Evolutionary conservation across 2,329 filamentous ascomycete genomes (phyloP).

Genomic region (Thielaviopsis musarum): DNA sequence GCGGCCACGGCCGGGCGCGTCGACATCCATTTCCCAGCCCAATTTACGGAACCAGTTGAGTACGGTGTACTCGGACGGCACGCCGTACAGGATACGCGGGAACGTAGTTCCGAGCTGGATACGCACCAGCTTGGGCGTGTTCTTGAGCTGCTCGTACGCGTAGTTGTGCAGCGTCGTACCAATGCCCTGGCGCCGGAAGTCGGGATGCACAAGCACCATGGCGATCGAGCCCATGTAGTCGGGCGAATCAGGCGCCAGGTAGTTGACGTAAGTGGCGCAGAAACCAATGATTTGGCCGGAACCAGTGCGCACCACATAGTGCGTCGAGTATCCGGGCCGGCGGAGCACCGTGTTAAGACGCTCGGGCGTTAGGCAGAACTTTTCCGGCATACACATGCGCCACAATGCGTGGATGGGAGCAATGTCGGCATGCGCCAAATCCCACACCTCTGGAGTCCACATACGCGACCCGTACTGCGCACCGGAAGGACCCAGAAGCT

Average conservation of each 20-base stretch:
- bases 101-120: constrained; percentile 42
- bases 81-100: constrained; percentile 38
- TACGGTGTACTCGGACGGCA: constrained; percentile 26
- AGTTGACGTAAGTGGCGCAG: constrained; percentile 43
- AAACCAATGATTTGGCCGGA: constrained; percentile 33
- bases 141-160: constrained; percentile 30
- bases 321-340: constrained; percentile 38
- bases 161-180: constrained; percentile 36
- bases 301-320: constrained; percentile 37
- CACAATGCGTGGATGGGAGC: constrained; percentile 29
- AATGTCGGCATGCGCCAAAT: constrained; percentile 22
- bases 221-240: constrained; percentile 39
- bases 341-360: constrained; percentile 30
- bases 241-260: constrained; percentile 34
- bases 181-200: constrained; percentile 31
- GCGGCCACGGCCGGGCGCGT: constrained; percentile 29
- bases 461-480: not conserved
- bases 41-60: constrained; percentile 37
- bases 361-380: constrained; percentile 28
- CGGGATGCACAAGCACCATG: constrained; percentile 32
- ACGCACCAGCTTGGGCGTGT: constrained; percentile 33
- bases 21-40: constrained; percentile 33
- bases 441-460: constrained; percentile 28
- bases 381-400: constrained; percentile 26
- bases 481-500: not conserved